A percentile compares a stretch with the other conserved stretches of the same genome.
phyloP scores from a whole-genome alignment of 192 early-diverging fungal genomes.

The Podila epicladia region DNA sequence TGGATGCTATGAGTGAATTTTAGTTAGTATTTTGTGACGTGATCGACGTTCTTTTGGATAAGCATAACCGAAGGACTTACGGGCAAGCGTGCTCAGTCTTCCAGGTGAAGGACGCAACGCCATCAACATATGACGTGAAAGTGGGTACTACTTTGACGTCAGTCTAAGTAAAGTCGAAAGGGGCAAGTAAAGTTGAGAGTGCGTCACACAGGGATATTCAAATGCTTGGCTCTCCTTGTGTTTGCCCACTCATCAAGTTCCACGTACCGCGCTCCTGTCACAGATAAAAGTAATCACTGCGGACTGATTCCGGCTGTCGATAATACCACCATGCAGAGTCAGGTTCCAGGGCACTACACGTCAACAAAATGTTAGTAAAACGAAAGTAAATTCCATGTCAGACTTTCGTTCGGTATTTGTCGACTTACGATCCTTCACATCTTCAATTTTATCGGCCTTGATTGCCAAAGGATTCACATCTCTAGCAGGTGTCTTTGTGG shows the following conservation, averaged over 20 bases:
- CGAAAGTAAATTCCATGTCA: background rate
- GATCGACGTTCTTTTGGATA: background rate
- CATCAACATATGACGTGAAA: conserved; percentile 17
- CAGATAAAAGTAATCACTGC: conserved; percentile 48
- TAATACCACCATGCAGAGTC: conserved; percentile 39
- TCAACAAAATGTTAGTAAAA: background rate
- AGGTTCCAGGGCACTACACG: conserved; percentile 43
- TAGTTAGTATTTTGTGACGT: background rate
- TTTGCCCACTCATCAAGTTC: background rate
- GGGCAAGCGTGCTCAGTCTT: conserved; percentile 34
- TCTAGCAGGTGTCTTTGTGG: conserved; percentile 13
- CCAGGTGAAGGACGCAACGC: conserved; percentile 28
- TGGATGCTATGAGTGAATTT: background rate
- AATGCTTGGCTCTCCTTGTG: background rate
- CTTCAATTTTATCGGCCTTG: conserved; percentile 17
- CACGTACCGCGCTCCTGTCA: conserved; percentile 27
- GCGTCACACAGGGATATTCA: no score
- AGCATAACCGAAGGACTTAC: conserved; percentile 11
- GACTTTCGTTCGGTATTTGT: background rate
- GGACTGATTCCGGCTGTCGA: conserved; percentile 23
- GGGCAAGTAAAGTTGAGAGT: no score
- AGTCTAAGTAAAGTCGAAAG: conserved; percentile 17
- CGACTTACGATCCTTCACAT: conserved; percentile 32
- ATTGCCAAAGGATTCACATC: conserved; percentile 21
- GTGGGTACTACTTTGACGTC: conserved; percentile 18